Conservation (phyloP, 805 yeast genomes). For the Hanseniaspora vineae region DNA sequence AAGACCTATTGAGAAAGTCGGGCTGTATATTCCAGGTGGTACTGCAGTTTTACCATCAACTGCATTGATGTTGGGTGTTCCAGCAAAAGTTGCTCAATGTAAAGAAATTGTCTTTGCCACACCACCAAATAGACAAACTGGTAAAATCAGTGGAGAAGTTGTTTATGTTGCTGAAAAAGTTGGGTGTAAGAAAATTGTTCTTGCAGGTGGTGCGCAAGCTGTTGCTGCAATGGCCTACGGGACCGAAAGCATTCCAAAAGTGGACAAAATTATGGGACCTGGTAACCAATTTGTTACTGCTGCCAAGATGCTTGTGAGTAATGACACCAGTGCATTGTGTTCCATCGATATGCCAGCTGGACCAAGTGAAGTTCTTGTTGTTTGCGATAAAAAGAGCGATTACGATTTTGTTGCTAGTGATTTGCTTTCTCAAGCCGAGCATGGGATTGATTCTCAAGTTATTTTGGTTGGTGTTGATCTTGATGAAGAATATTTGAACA, state of each 20-base stretch:
- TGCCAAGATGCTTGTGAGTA: slow-evolving; percentile 94
- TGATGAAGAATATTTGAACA: slow-evolving; percentile 42
- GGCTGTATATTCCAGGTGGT: slow-evolving; percentile 96
- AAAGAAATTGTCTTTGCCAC: slow-evolving; percentile 84
- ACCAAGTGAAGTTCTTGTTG: slow-evolving; percentile 94
- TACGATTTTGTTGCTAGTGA: slow-evolving; percentile 97
- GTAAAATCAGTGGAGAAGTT: slow-evolving; percentile 90
- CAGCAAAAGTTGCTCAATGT: slow-evolving; percentile 97
- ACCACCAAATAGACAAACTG: slow-evolving; percentile 82
- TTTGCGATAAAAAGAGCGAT: slow-evolving; percentile 79
- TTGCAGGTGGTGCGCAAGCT: slow-evolving; percentile 99
- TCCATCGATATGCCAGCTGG: slow-evolving; percentile 99
- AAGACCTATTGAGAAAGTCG: slow-evolving; percentile 88
- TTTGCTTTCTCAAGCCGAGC: slow-evolving; percentile 95
- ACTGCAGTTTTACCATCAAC: slow-evolving; percentile 97
- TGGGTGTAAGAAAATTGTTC: slow-evolving; percentile 78
- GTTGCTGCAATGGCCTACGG: slow-evolving; percentile 99
- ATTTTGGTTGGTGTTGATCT: slow-evolving; percentile 75
- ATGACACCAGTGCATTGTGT: slow-evolving; percentile 88
- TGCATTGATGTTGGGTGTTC: slow-evolving; percentile 95
- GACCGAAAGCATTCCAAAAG: slow-evolving; percentile 81
- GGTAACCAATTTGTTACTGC: slow-evolving; percentile 99
- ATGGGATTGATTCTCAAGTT: slow-evolving; percentile 96
- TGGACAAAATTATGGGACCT: slow-evolving; percentile 95
- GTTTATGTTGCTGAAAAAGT: slow-evolving; percentile 94